Base-by-base conservation (phyloP, 2,329 filamentous ascomycete species). In the Colletotrichum lindemuthianum region DNA sequence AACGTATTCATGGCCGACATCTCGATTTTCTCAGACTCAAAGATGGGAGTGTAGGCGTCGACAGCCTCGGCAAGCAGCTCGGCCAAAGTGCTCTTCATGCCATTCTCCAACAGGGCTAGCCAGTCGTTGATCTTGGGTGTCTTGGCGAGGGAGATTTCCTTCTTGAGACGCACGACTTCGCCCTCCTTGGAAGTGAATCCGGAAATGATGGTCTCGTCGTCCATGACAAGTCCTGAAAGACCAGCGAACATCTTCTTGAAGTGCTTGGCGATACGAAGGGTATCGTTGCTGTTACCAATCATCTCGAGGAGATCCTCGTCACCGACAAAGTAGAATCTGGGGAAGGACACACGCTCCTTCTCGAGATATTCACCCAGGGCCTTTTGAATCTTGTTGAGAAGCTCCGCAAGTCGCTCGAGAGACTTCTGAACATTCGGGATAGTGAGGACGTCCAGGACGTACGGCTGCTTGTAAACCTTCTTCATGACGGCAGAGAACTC, bases 231-330 rank as follows among this genome's bases (percentile, higher is more conserved):
- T 4, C 96, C 96, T 5, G 91, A 95, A 51, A 99, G 84, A 67
- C 96, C 96, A 68, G 96, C 96, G 82, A 99, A 99, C 96, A 99
- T 99, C 84, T 99, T 99, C 77, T 97, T 95, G 83, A 99, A 93
- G 81, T 99, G 96, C 77, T 99, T 99, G 44, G 96, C 93, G 70
- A 99, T 96, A 59, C 96, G 93, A 66, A 96, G 81, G 9, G 95
- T 97, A 73, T 99, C 96, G 73, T 97, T 97, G 80, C 95, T 98
- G 77, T 99, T 99, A 75, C 96, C 96, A 69, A 99, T 99, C 80
- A 99, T 99, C 77, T 99, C 96, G 32, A 99, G 85, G 61, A 99
- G 82, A 78, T 99, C 96, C 75, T 99, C 96, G 72, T 99, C 96
- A 76, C 96, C 96, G 60, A 99, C 96, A 72, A 99, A 99, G 82